Base-by-base conservation (phyloP, 768 basidiomycete species). In the Galerina marginata region DNA sequence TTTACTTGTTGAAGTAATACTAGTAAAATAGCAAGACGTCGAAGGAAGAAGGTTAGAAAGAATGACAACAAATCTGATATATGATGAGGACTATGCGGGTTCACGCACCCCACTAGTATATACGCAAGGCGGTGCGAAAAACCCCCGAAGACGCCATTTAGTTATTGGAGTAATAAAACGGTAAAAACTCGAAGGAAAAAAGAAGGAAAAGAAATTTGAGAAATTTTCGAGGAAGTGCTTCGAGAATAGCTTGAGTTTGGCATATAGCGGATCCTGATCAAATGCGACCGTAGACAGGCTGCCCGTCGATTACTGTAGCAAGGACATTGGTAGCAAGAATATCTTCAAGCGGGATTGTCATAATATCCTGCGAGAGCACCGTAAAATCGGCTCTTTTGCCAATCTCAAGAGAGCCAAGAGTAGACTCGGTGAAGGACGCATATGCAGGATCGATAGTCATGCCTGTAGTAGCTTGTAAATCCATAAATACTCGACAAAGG, bases 381-480 rank as follows among this genome's bases (percentile, higher is more conserved):
- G 91, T 88, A 65, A 89, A 92, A 73, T 98, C 95, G 6, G 93
- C 95, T 33, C 83, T 80, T 69, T 94, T 95, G 15, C 94, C 93
- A 1, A 81, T 73, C 42, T 84, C 82, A 40, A 97, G 81, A 3
- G 91, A 91, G n/a, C 95, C 95, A 9, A 92, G 79, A 3, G 68
- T 75, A 43, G 81, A 69, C 65, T 94, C 92, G 0, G 86, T 86
- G 75, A 96, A 95, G 0, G 91, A 90, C 14, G 95, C 94, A 71
- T 91, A 95, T 0, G 94, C 94, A 6, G 92, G 85, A 67, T 93
- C 89, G 39, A 92, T 83, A 2, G 94, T 96, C 88, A 96, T 92
- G 16, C 93, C 90, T 91, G 62, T 56, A 23, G n/a, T 9, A 23
- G 9, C 7, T 46, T n/a, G 39, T 55, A 25, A 55, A 33, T 29